These are phyloP conservation scores for Aspergillus udagawae DNA, from an alignment of 2,329 filamentous ascomycete genomes.

Conservation along the genomic window DNA sequence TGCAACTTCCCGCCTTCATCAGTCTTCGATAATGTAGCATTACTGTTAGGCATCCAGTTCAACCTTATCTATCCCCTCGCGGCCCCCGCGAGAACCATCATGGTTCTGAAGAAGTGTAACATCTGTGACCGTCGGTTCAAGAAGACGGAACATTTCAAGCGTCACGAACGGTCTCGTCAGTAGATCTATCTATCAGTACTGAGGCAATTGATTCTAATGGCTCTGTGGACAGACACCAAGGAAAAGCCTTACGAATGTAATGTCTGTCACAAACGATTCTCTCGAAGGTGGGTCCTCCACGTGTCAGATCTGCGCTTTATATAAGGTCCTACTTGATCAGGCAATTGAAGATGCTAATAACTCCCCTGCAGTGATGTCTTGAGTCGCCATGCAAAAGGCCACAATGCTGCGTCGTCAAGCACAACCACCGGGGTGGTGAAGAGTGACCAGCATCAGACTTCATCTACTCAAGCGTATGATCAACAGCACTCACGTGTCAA, in stretches of 20 bases:
- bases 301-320: background rate
- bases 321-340: too few species aligned
- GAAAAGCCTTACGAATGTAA: constrained; percentile 53
- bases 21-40: constrained; percentile 4
- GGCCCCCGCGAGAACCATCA: constrained; percentile 19
- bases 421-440: constrained; percentile 21
- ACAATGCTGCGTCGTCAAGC: constrained; percentile 29
- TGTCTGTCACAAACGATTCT: constrained; percentile 53
- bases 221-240: constrained; percentile 44
- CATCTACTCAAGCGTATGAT: constrained; percentile 20
- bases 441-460: constrained; percentile 26
- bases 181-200: constrained; percentile 8
- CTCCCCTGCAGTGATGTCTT: constrained; percentile 42
- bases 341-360: constrained; percentile 8
- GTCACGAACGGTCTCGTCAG: constrained; percentile 54
- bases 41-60: background rate
- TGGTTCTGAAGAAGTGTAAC: constrained; percentile 42
- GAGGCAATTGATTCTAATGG: background rate
- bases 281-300: constrained; percentile 43
- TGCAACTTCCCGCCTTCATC: background rate
- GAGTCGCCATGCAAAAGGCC: constrained; percentile 50
- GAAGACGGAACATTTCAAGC: constrained; percentile 54
- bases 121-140: constrained; percentile 54
- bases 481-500: constrained; percentile 21
- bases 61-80: constrained; percentile 3